A percentile compares a stretch with the other conserved stretches of the same genome.
Conservation (phyloP, 2,329 filamentous ascomycete species). For the Alternaria arborescens region DNA sequence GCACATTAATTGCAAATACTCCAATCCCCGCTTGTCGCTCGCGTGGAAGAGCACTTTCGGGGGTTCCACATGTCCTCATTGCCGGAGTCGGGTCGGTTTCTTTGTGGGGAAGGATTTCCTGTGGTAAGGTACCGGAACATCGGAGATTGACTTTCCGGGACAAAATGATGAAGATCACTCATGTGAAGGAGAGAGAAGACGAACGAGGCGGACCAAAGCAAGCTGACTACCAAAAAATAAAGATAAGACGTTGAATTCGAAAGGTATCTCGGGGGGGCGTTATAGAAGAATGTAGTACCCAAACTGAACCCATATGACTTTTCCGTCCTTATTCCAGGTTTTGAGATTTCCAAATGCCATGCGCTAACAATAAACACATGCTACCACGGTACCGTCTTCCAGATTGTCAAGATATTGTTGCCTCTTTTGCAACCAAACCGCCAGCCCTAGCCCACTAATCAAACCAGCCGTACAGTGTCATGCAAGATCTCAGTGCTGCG, state of each 20-base stretch:
- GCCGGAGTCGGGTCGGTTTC: slow-evolving; percentile 21
- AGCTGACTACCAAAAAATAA: slow-evolving; percentile 4
- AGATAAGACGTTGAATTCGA: slow-evolving; percentile 20
- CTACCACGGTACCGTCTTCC: slow-evolving; percentile 12
- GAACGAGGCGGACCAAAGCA: not conserved
- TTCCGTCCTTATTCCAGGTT: slow-evolving; percentile 22
- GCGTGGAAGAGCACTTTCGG: slow-evolving; percentile 5
- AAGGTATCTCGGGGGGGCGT: slow-evolving; percentile 27
- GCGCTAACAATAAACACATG: slow-evolving; percentile 20
- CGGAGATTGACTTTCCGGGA: slow-evolving; percentile 1
- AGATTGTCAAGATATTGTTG: slow-evolving; percentile 8
- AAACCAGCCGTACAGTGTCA: slow-evolving; percentile 34
- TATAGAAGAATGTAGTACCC: slow-evolving; percentile 22
- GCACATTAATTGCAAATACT: not conserved
- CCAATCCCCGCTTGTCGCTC: slow-evolving; percentile 2
- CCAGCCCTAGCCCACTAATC: slow-evolving; percentile 17
- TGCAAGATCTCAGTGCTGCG: slow-evolving; percentile 28
- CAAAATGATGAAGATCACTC: slow-evolving; percentile 1
- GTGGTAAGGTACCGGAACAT: not conserved
- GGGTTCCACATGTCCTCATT: slow-evolving; percentile 15
- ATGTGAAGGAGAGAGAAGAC: not conserved
- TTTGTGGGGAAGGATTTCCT: slow-evolving; percentile 23
- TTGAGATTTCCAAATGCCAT: slow-evolving; percentile 15
- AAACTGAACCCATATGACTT: slow-evolving; percentile 27
- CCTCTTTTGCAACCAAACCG: slow-evolving; percentile 5